phyloP scores from a whole-genome alignment of 2,329 filamentous ascomycete species.

The Sarocladium oryzae region DNA sequence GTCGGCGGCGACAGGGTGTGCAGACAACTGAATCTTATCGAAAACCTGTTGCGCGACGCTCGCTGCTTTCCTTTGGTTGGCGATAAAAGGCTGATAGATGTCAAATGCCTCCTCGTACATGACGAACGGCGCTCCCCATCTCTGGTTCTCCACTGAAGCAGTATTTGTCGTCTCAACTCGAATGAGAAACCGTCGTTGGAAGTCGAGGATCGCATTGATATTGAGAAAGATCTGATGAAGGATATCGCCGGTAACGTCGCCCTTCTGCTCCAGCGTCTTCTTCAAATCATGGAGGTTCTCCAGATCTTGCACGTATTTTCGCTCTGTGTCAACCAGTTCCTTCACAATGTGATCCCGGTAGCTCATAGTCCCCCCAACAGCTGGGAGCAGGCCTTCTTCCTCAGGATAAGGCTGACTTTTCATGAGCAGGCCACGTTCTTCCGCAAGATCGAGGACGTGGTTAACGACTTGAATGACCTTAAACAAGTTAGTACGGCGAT shows the following conservation, averaged over 20 bases:
- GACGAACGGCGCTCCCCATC: constrained; percentile 92
- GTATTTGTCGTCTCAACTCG: constrained; percentile 94
- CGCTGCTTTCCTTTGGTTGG: constrained; percentile 89
- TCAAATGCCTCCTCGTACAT: constrained; percentile 80
- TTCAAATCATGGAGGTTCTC: constrained; percentile 92
- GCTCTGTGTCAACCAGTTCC: constrained; percentile 89
- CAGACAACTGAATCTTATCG: constrained; percentile 73
- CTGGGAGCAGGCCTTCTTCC: constrained; percentile 37
- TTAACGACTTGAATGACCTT: constrained; percentile 83
- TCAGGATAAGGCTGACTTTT: constrained; percentile 53
- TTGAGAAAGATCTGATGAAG: constrained; percentile 96
- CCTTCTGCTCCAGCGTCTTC: constrained; percentile 80
- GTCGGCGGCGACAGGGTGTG: constrained; percentile 74
- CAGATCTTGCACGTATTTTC: constrained; percentile 95
- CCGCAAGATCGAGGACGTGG: constrained; percentile 79
- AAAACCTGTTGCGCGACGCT: constrained; percentile 78
- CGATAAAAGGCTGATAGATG: constrained; percentile 95
- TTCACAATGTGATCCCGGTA: constrained; percentile 82
- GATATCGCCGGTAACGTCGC: constrained; percentile 79
- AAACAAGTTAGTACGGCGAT: no score
- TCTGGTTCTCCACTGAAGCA: constrained; percentile 66
- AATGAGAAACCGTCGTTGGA: constrained; percentile 91
- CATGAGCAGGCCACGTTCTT: constrained; percentile 67
- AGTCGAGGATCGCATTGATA: constrained; percentile 89
- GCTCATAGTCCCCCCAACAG: constrained; percentile 60